Percentiles rank a stretch among this genome's conserved stretches.
phyloP scores from a whole-genome alignment of 2,329 filamentous ascomycete genomes.

The Chrysoporthe puriensis region DNA sequence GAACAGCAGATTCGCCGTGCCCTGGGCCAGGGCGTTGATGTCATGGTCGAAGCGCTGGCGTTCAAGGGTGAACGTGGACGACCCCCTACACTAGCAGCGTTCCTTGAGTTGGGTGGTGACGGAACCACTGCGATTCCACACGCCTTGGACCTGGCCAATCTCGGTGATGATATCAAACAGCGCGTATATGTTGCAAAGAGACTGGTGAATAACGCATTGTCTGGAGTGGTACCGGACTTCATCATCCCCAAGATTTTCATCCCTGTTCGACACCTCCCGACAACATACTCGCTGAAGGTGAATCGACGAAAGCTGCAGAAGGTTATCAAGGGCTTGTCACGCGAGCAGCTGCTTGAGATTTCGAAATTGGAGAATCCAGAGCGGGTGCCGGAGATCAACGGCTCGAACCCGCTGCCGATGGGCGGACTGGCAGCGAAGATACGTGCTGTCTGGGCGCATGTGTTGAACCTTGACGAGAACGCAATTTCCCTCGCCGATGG shows the following conservation, averaged over 20 bases:
- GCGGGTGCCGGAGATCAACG: slow-evolving; percentile 40
- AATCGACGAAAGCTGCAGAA: slow-evolving; percentile 53
- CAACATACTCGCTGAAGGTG: slow-evolving; percentile 55
- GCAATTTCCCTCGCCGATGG: slow-evolving; percentile 47
- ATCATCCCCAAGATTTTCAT: slow-evolving; percentile 54
- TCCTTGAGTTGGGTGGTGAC: slow-evolving; percentile 51
- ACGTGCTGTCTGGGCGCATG: slow-evolving; percentile 51
- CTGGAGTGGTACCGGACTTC: slow-evolving; percentile 42
- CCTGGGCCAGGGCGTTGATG: slow-evolving; percentile 51
- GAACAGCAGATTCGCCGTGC: slow-evolving; percentile 52
- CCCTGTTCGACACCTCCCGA: slow-evolving; percentile 51
- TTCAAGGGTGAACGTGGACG: slow-evolving; percentile 46
- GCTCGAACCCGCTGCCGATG: slow-evolving; percentile 50
- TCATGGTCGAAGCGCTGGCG: slow-evolving; percentile 51
- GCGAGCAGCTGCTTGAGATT: slow-evolving; percentile 48
- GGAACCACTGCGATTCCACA: slow-evolving; percentile 42
- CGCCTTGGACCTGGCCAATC: slow-evolving; percentile 41
- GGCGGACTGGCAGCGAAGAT: slow-evolving; percentile 53
- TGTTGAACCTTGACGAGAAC: slow-evolving; percentile 44
- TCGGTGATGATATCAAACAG: slow-evolving; percentile 47
- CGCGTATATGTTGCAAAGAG: slow-evolving; percentile 48
- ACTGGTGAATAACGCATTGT: slow-evolving; percentile 47
- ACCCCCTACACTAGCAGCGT: slow-evolving; percentile 49
- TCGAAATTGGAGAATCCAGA: slow-evolving; percentile 43
- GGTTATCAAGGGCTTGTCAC: slow-evolving; percentile 46